phyloP scores from a whole-genome alignment of 225 moss, liverwort and hornwort species.

The Physcomitrellopsis africana region DNA sequence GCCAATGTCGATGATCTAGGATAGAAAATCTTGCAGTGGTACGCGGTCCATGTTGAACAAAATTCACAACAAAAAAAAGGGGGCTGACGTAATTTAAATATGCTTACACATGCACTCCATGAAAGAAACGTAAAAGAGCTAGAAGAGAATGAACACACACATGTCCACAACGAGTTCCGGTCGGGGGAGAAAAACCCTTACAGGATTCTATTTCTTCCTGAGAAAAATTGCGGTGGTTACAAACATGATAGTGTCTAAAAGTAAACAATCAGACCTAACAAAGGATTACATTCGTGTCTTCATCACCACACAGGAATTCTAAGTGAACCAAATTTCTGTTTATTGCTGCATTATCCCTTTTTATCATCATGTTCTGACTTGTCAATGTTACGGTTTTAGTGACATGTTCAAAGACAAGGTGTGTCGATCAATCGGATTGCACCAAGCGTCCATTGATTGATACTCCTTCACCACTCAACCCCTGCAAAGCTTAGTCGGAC shows the following conservation, averaged over 20 bases:
- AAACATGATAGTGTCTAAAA: constrained; percentile 30
- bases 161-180: constrained; percentile 48
- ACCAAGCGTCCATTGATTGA: constrained; percentile 59
- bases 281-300: background rate
- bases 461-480: background rate
- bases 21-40: background rate
- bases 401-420: constrained; percentile 11
- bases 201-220: constrained; percentile 37
- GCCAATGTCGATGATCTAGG: too few species aligned
- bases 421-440: constrained; percentile 44
- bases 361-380: background rate
- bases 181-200: constrained; percentile 42
- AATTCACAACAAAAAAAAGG: background rate
- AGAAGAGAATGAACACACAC: constrained; percentile 38
- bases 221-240: constrained; percentile 36
- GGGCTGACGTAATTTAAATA: background rate
- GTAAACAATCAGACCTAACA: constrained; percentile 29
- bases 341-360: background rate
- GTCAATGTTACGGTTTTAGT: background rate
- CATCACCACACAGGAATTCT: background rate
- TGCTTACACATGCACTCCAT: background rate
- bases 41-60: background rate
- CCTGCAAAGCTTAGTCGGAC: too few species aligned
- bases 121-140: background rate
- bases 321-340: background rate